These are phyloP conservation scores for Ceratocystis papillata DNA, from an alignment of 2,329 filamentous ascomycete genomes.

Conservation along the genomic window DNA sequence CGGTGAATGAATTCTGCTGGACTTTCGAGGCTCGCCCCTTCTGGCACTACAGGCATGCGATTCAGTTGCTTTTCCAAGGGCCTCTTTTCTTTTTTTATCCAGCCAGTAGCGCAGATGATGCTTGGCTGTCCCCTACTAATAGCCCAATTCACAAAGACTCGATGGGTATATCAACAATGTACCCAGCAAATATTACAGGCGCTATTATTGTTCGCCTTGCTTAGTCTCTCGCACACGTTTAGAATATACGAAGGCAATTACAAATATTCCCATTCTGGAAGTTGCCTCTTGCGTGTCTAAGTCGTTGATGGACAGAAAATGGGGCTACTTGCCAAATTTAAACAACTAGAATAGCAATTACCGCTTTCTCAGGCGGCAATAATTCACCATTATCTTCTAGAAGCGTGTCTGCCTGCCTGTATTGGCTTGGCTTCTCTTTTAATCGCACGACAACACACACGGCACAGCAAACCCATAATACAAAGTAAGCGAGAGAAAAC, in stretches of 20 bases:
- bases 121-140: no score
- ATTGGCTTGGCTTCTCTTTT: not conserved
- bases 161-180: no score
- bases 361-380: not conserved
- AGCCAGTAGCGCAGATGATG: no score
- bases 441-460: no score
- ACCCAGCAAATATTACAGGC: no score
- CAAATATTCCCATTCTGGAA: not conserved
- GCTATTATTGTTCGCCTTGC: no score
- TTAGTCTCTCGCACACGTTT: no score
- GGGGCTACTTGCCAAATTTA: not conserved
- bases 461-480: no score
- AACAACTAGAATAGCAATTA: not conserved
- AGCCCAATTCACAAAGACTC: no score
- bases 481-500: no score
- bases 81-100: no score
- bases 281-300: not conserved
- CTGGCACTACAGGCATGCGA: not conserved
- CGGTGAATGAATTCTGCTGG: slow-evolving; percentile 8
- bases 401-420: not conserved
- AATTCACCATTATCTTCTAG: not conserved
- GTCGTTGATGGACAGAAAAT: not conserved
- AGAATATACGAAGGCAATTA: no score
- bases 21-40: not conserved
- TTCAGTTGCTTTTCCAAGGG: not conserved